Conservation (phyloP, 2,329 filamentous ascomycete genomes). For the Fusarium sp. region DNA sequence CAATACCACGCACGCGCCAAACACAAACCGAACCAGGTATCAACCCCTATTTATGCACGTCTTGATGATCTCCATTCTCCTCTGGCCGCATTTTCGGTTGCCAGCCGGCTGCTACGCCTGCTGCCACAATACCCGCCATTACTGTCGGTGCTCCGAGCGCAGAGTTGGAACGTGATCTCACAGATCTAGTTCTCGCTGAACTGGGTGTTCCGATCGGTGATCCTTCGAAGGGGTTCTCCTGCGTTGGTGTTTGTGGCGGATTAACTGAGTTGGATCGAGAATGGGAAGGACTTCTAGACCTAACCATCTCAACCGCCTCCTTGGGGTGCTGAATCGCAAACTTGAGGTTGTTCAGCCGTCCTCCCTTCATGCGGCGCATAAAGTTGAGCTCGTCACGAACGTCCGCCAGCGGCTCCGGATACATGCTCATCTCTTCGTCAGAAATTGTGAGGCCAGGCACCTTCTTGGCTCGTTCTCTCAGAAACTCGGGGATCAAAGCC, state of each 20-base stretch:
- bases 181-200: constrained; percentile 74
- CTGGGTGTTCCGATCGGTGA: constrained; percentile 66
- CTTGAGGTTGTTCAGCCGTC: constrained; percentile 82
- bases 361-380: constrained; percentile 82
- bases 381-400: constrained; percentile 85
- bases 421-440: constrained; percentile 74
- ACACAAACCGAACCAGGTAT: constrained; percentile 8
- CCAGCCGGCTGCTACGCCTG: constrained; percentile 80
- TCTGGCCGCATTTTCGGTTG: constrained; percentile 66
- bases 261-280: constrained; percentile 72
- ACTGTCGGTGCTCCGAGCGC: constrained; percentile 79
- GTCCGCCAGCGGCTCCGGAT: constrained; percentile 78
- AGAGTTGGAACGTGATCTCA: constrained; percentile 73
- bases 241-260: constrained; percentile 71
- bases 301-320: constrained; percentile 70
- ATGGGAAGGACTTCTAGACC: constrained; percentile 71
- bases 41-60: constrained; percentile 44
- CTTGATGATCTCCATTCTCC: constrained; percentile 39
- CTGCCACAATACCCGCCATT: constrained; percentile 86
- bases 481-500: constrained; percentile 62
- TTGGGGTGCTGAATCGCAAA: constrained; percentile 81
- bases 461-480: constrained; percentile 61
- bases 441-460: constrained; percentile 69
- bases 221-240: constrained; percentile 62
- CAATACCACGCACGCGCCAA: constrained; percentile 16